A percentile compares a stretch with the other conserved stretches of the same genome.
Evolutionary conservation across 2,329 filamentous ascomycete species (phyloP).

Genomic region (Sporothrix euskadiensis): DNA sequence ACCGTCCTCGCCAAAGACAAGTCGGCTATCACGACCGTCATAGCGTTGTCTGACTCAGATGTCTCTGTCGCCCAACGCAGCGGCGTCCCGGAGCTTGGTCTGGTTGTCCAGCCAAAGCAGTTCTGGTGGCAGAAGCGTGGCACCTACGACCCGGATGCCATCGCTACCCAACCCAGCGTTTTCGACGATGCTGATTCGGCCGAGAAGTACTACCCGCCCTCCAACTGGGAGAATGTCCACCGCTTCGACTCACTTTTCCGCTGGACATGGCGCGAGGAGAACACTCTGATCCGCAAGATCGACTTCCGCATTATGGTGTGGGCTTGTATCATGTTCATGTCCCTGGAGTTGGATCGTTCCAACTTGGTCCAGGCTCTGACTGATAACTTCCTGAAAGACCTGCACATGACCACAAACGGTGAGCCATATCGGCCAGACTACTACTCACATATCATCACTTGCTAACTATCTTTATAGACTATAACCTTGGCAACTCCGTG

Average conservation of each 20-base stretch:
- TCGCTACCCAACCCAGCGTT: slow-evolving; percentile 43
- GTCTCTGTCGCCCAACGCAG: not conserved
- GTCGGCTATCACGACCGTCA: not conserved
- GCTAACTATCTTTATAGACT: slow-evolving; percentile 38
- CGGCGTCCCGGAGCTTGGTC: slow-evolving; percentile 37
- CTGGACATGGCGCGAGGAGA: slow-evolving; percentile 47
- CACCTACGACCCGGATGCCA: slow-evolving; percentile 38
- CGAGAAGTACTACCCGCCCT: slow-evolving; percentile 41
- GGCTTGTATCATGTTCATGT: slow-evolving; percentile 52
- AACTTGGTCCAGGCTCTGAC: slow-evolving; percentile 51
- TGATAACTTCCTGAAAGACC: slow-evolving; percentile 50
- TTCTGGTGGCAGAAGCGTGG: slow-evolving; percentile 41
- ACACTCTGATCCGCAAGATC: slow-evolving; percentile 49
- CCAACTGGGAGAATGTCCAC: slow-evolving; percentile 45
- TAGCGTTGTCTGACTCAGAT: slow-evolving; percentile 28
- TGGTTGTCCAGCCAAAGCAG: slow-evolving; percentile 35
- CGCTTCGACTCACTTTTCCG: slow-evolving; percentile 50
- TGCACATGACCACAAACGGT: slow-evolving; percentile 49
- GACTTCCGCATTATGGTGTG: slow-evolving; percentile 47
- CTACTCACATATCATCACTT: not conserved
- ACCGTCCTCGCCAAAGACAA: slow-evolving; percentile 35
- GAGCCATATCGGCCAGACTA: slow-evolving; percentile 18
- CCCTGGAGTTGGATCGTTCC: slow-evolving; percentile 52
- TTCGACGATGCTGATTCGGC: slow-evolving; percentile 44
- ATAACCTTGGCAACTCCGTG: slow-evolving; percentile 52